phyloP scores from a whole-genome alignment of 352 stramenopile species.

The Pythium coloratum region DNA sequence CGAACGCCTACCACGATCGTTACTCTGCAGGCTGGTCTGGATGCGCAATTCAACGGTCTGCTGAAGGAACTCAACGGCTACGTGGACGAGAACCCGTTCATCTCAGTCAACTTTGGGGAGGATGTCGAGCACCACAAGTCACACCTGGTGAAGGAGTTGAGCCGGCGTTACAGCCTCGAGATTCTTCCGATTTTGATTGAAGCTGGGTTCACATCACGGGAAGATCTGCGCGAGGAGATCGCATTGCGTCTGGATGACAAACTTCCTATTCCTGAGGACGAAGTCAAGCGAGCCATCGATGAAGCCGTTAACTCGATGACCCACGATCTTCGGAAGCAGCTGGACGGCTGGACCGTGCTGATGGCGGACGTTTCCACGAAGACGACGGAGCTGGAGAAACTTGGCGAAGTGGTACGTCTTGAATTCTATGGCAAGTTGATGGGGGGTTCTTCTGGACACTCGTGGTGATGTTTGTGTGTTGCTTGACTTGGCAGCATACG shows the following conservation, averaged over 20 bases:
- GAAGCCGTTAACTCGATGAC: slow-evolving; percentile 57
- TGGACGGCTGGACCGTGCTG: slow-evolving; percentile 75
- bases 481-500: slow-evolving; percentile 42
- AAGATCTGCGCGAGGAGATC: slow-evolving; percentile 67
- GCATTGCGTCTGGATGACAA: slow-evolving; percentile 63
- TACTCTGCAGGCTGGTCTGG: slow-evolving; percentile 56
- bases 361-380: slow-evolving; percentile 64
- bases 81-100: slow-evolving; percentile 32
- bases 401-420: slow-evolving; percentile 67
- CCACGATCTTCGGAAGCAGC: slow-evolving; percentile 38
- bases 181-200: slow-evolving; percentile 78
- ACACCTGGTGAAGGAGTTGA: slow-evolving; percentile 64
- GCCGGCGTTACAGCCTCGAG: slow-evolving; percentile 74
- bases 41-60: slow-evolving; percentile 40
- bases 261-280: slow-evolving; percentile 60
- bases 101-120: slow-evolving; percentile 42
- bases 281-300: slow-evolving; percentile 64
- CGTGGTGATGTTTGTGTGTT: neutral
- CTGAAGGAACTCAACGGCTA: slow-evolving; percentile 32
- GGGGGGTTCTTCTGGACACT: neutral
- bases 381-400: slow-evolving; percentile 65
- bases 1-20: slow-evolving; percentile 55
- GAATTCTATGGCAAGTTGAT: neutral
- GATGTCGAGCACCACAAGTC: slow-evolving; percentile 69
- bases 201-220: slow-evolving; percentile 52